These are phyloP conservation scores for Candida broadrunensis DNA, from an alignment of 805 yeast genomes.

Conservation along the genomic window DNA sequence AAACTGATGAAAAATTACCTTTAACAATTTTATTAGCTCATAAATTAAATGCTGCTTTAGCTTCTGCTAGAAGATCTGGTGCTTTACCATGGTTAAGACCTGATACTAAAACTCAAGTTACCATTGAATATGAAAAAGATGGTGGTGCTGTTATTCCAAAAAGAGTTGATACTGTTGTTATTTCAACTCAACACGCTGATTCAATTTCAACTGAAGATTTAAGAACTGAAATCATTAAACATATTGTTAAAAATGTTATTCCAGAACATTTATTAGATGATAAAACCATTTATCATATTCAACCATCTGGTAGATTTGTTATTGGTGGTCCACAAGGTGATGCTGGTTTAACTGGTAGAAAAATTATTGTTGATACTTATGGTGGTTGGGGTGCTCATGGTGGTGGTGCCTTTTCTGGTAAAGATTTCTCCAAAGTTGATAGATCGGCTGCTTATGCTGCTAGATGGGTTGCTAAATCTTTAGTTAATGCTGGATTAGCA, in stretches of 20 bases:
- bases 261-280: constrained; percentile 90
- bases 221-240: constrained; percentile 71
- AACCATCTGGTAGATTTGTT: constrained; percentile 99
- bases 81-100: constrained; percentile 96
- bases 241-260: constrained; percentile 87
- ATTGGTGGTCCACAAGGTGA: constrained; percentile 99
- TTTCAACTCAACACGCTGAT: constrained; percentile 98
- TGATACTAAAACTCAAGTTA: constrained; percentile 99
- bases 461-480: constrained; percentile 99
- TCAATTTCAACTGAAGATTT: constrained; percentile 91
- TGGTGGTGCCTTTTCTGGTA: constrained; percentile 99
- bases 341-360: constrained; percentile 99
- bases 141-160: constrained; percentile 93
- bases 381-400: constrained; percentile 99
- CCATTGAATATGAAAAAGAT: constrained; percentile 92
- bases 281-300: constrained; percentile 95
- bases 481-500: constrained; percentile 91
- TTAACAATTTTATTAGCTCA: constrained; percentile 92
- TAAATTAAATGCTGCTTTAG: constrained; percentile 94
- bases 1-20: constrained; percentile 96
- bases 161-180: constrained; percentile 96
- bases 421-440: constrained; percentile 99
- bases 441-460: constrained; percentile 99
- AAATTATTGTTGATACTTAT: constrained; percentile 98
- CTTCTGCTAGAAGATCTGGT: constrained; percentile 96